Base-by-base conservation (phyloP, 208 protist species). In the Naegleria lovaniensis region DNA sequence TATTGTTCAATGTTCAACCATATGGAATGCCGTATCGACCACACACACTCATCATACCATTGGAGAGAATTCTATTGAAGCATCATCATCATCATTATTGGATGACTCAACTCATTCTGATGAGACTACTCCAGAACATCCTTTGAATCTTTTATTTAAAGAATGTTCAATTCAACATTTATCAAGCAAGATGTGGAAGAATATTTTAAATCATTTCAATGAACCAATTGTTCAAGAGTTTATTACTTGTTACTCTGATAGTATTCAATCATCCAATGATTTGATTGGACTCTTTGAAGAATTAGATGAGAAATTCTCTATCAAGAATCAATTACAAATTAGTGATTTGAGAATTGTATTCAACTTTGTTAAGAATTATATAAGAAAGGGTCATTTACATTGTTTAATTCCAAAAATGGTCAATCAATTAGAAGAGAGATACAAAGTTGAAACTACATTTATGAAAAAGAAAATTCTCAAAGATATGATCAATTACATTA, bases 401-500 rank as follows among this genome's bases (percentile, higher is more conserved):
- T 67, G 55, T 15, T 67, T 67, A 29, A 15, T 29, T 67, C 55
- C 55, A 29, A 67, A 67, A 29, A 67, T 67, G 11, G n/a, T 38
- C 2, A 88, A 75, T 33, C n/a, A 40, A 88, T 38, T 88, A 13
- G 29, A 75, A 36, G 85, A 88, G 36, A 88, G 48, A 75, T 36
- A 40, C 9, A 88, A 88, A 33, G 39, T 36, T 36, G 52, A 88
- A 75, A 88, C 16, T 33, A 67, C 48, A 88, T 75, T 75, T 75
- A 88, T 75, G 52, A 55, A 88, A 88, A 88, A 33, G 25, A 55
- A 88, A 88, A 39, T 88, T 88, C 7, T 88, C 19, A 40, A 25
- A 40, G 48, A 88, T 55, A 88, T 88, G 16, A 29, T 40, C 9
- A 79, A 36, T 25, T 67, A 67, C 39, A 88, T 75, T 40, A 88